Evolutionary conservation across 805 yeast species (phyloP).

Genomic region (Kluyveromyces aestuarii): DNA sequence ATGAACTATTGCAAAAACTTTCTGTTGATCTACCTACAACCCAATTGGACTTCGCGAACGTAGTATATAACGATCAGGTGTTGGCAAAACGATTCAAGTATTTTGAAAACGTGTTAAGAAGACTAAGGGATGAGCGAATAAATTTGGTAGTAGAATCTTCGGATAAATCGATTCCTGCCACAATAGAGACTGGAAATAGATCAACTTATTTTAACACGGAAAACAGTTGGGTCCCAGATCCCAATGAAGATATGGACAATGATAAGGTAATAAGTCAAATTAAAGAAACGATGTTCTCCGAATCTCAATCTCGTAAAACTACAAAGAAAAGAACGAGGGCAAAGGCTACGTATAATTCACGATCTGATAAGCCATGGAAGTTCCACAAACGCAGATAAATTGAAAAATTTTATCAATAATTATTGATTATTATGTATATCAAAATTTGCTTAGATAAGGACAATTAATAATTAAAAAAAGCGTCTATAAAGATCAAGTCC

Average conservation of each 20-base stretch:
- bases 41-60: conserved; percentile 15
- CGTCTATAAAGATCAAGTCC: background rate
- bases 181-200: conserved; percentile 5
- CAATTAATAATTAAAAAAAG: background rate
- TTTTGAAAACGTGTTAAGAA: conserved; percentile 16
- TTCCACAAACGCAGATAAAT: background rate
- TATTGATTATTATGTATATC: no score
- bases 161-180: conserved; percentile 3
- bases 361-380: background rate
- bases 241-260: background rate
- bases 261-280: conserved; percentile 1
- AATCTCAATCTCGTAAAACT: background rate
- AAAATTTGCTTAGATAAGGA: background rate
- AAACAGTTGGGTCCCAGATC: background rate
- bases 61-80: conserved; percentile 11
- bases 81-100: conserved; percentile 17
- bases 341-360: background rate
- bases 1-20: conserved; percentile 15
- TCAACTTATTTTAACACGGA: conserved; percentile 15
- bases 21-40: conserved; percentile 20
- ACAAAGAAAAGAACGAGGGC: background rate
- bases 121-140: conserved; percentile 14
- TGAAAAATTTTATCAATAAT: background rate
- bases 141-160: conserved; percentile 3
- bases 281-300: conserved; percentile 1